phyloP scores from a whole-genome alignment of 768 basidiomycete species.

The Agrocybe chaxingu region DNA sequence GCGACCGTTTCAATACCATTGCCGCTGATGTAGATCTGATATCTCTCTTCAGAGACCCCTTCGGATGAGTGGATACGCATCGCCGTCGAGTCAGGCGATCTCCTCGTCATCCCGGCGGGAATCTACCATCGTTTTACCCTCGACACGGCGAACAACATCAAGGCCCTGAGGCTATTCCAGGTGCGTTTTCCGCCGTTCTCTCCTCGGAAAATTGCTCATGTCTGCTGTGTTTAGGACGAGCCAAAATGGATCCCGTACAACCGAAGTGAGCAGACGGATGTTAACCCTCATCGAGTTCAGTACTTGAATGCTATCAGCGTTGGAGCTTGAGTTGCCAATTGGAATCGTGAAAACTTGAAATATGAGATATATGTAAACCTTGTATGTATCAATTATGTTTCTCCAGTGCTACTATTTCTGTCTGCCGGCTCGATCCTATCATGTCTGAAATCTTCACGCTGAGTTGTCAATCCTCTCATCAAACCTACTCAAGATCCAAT shows the following conservation, averaged over 20 bases:
- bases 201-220: not conserved
- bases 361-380: too few relatives aligned
- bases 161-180: constrained; percentile 84
- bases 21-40: not conserved
- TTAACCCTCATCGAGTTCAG: constrained; percentile 55
- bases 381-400: too few relatives aligned
- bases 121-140: constrained; percentile 96
- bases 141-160: constrained; percentile 69
- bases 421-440: too few relatives aligned
- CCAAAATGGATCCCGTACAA: constrained; percentile 88
- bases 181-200: constrained; percentile 28
- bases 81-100: constrained; percentile 71
- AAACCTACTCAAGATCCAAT: too few relatives aligned
- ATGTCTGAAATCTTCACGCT: too few relatives aligned
- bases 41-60: constrained; percentile 45
- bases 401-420: too few relatives aligned
- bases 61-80: constrained; percentile 81
- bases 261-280: constrained; percentile 58
- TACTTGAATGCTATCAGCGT: constrained; percentile 56
- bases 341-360: too few relatives aligned
- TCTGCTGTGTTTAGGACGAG: constrained; percentile 58
- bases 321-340: constrained; percentile 23
- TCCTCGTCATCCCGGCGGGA: constrained; percentile 84
- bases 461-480: too few relatives aligned
- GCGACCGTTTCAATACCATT: constrained; percentile 16